Percentiles rank a stretch among this genome's conserved stretches.
phyloP scores from a whole-genome alignment of 208 protist genomes.

The Crithidia brevicula region DNA sequence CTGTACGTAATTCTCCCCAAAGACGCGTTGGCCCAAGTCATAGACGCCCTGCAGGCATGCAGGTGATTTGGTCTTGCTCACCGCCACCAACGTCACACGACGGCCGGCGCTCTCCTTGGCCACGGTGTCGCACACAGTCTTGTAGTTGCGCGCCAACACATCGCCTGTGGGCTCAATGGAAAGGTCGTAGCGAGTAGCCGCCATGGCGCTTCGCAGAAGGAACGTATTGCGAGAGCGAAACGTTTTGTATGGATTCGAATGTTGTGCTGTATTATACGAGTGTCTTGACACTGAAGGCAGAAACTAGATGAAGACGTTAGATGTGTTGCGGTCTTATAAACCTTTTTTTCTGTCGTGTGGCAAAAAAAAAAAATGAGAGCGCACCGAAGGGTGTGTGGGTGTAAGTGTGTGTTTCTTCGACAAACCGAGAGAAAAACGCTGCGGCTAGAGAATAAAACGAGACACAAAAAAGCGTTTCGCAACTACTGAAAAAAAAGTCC shows the following conservation, averaged over 20 bases:
- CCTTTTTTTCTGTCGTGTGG: neutral
- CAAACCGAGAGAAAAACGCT: too few relatives aligned
- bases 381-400: neutral
- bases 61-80: slow-evolving; percentile 87
- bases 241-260: slow-evolving; percentile 4
- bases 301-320: too few relatives aligned
- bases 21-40: slow-evolving; percentile 72
- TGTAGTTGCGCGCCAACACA: slow-evolving; percentile 63
- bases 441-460: too few relatives aligned
- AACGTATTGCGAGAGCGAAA: slow-evolving; percentile 6
- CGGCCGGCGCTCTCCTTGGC: slow-evolving; percentile 37
- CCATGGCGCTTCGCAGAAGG: slow-evolving; percentile 31
- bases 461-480: neutral
- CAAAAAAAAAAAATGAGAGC: neutral
- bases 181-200: slow-evolving; percentile 60
- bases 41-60: slow-evolving; percentile 63
- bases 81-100: slow-evolving; percentile 63
- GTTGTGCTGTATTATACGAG: too few relatives aligned
- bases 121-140: slow-evolving; percentile 42
- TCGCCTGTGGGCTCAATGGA: slow-evolving; percentile 56
- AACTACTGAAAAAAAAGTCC: neutral
- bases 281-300: too few relatives aligned
- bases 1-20: slow-evolving; percentile 98
- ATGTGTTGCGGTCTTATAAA: too few relatives aligned
- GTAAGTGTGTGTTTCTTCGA: neutral